Evolutionary conservation across 202 grass and related monocot species (phyloP).

Genomic region (Zizania palustris): DNA sequence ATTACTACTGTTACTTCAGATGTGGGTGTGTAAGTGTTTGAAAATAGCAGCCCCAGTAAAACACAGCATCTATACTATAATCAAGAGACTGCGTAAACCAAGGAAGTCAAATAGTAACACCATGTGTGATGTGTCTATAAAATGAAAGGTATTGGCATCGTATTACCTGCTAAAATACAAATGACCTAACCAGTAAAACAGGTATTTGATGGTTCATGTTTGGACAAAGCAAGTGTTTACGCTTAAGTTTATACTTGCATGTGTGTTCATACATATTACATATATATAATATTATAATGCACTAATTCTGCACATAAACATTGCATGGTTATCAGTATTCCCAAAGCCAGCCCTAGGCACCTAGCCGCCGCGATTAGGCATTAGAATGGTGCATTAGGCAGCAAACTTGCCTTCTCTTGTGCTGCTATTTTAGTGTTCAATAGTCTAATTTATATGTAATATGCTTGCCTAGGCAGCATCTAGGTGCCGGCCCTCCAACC

Average conservation of each 20-base stretch:
- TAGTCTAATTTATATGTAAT: too few species aligned
- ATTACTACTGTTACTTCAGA: too few species aligned
- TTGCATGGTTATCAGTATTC: background rate
- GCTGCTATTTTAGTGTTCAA: too few species aligned
- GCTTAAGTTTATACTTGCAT: background rate
- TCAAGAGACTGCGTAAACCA: background rate
- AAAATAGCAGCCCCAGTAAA: too few species aligned
- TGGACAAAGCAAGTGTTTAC: background rate
- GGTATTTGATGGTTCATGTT: conserved; percentile 6
- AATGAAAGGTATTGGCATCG: background rate
- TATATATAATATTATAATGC: too few species aligned
- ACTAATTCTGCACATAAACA: background rate
- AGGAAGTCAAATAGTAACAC: background rate
- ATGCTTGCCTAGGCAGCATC: too few species aligned
- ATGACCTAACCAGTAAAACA: background rate
- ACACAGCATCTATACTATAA: background rate
- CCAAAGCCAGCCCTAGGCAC: too few species aligned
- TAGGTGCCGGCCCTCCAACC: too few species aligned
- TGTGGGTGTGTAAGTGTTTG: too few species aligned
- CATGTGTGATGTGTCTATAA: background rate
- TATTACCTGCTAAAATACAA: background rate
- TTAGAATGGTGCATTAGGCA: too few species aligned
- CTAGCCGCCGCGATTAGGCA: too few species aligned
- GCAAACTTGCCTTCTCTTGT: too few species aligned
- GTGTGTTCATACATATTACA: background rate